A percentile compares a stretch with the other conserved stretches of the same genome.
phyloP scores from a whole-genome alignment of 768 basidiomycete species.

The Rhodotorula diobovata region DNA sequence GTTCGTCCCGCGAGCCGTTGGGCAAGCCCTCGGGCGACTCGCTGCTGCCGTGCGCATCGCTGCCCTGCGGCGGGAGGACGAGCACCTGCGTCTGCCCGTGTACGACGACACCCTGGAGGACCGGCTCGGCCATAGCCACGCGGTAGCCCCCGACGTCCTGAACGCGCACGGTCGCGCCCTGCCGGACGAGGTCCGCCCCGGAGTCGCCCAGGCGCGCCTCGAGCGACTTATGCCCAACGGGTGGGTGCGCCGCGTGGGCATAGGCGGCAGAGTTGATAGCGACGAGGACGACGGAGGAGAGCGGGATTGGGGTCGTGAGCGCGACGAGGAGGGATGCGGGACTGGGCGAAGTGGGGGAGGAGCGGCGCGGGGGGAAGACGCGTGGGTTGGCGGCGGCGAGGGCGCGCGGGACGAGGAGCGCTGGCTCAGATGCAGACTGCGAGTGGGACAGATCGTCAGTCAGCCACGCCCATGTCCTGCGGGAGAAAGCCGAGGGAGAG shows the following conservation, averaged over 20 bases:
- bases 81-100: conserved; percentile 25
- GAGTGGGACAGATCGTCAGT: background rate
- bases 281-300: conserved; percentile 26
- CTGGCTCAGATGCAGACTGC: background rate
- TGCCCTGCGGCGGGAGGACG: conserved; percentile 23
- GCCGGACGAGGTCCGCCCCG: conserved; percentile 8
- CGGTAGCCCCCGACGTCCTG: conserved; percentile 21
- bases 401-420: background rate
- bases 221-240: background rate
- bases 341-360: background rate
- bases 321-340: conserved; percentile 16
- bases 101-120: conserved; percentile 61
- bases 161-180: conserved; percentile 5
- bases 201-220: background rate
- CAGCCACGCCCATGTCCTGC: background rate
- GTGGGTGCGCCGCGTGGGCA: background rate
- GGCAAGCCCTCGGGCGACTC: background rate
- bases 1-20: background rate
- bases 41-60: background rate
- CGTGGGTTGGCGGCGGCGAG: background rate
- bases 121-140: conserved; percentile 64
- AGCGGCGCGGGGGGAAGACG: conserved; percentile 11
- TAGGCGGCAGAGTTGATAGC: conserved; percentile 1
- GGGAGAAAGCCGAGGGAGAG: background rate
- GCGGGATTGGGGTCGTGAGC: conserved; percentile 1